These are phyloP conservation scores for Auriscalpium orientale DNA, from an alignment of 768 basidiomycete species.

Conservation along the genomic window DNA sequence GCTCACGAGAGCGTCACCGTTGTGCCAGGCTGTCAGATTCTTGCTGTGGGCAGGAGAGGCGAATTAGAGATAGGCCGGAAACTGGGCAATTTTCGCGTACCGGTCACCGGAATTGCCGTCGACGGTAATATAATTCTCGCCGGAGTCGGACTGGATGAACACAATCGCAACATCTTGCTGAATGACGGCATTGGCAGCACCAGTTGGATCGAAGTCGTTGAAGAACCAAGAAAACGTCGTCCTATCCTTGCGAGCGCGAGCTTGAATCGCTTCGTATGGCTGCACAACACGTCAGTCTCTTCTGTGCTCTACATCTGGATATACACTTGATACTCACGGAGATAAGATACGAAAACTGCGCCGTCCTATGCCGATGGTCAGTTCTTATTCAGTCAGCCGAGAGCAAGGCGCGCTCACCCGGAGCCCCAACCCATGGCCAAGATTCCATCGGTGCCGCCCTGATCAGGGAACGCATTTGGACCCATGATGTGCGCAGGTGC, in stretches of 20 bases:
- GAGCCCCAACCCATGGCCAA: slow-evolving; percentile 94
- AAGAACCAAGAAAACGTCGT: slow-evolving; percentile 63
- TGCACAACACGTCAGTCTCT: slow-evolving; percentile 16
- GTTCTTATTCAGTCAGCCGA: slow-evolving; percentile 1
- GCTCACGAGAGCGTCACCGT: slow-evolving; percentile 34
- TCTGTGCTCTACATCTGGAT: not conserved
- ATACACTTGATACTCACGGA: slow-evolving; percentile 37
- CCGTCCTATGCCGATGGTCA: slow-evolving; percentile 36
- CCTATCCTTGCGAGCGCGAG: slow-evolving; percentile 56
- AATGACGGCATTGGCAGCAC: slow-evolving; percentile 34
- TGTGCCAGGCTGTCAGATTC: slow-evolving; percentile 34
- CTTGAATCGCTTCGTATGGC: slow-evolving; percentile 79
- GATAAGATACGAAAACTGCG: slow-evolving; percentile 71
- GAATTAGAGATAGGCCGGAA: not conserved
- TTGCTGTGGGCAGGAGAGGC: slow-evolving; percentile 3
- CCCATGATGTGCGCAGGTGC: slow-evolving; percentile 33
- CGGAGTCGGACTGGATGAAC: slow-evolving; percentile 31
- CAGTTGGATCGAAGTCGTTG: slow-evolving; percentile 55
- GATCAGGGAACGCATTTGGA: slow-evolving; percentile 41
- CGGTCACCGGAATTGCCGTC: slow-evolving; percentile 54
- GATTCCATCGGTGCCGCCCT: slow-evolving; percentile 42
- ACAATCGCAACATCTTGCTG: slow-evolving; percentile 46
- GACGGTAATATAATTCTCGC: slow-evolving; percentile 47
- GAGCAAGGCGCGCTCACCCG: slow-evolving; percentile 28
- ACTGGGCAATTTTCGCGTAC: slow-evolving; percentile 28